Base-by-base conservation (phyloP, 2,329 filamentous ascomycete species). In the Phialophora tarda region DNA sequence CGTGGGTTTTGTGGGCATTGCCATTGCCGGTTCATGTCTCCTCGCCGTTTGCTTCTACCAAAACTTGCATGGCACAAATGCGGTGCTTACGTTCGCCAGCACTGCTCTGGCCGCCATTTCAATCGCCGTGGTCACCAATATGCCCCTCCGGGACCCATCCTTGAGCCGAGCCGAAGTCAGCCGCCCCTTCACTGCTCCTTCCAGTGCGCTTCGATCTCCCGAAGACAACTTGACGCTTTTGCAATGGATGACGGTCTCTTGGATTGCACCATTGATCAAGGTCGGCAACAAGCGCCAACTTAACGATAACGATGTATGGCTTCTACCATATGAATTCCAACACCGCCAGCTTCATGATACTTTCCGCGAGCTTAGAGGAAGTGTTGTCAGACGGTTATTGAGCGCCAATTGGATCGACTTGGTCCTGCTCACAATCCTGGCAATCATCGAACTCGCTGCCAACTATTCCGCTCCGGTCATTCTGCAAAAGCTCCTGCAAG, bases 241-340 rank as follows among this genome's bases (percentile, higher is more conserved):
- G 85, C 90, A 93, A 71, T 97, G 92, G 78, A 90, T 94, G 86
- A 89, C 87, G 5, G 89, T 96, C 30, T 91, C 87, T 0, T 97
- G 93, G 93, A 89, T 96, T 79, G 81, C 82, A 0, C 89, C 92
- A 0, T 78, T 96, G 6, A 92, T 96, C 12, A 79, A 81, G 1
- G 77, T 88, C 26, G 91, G 89, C 1, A 85, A 82, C 50, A 80
- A 82, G 32, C 82, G 87, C 48, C 89, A 92, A 71, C 81, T 97
- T 8, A 81, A 92, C 41, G 88, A 93, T 47, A 85, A 89, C 44
- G 92, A 97, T 74, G 90, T 97, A 1, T 97, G 93, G 93, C 81
- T 85, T 47, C 79, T 97, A 0, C 88, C 88, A 0, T 91, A 88
- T 71, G 90, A 95, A 61, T 96, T 94, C 69, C 92, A 96, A 73